Evolutionary conservation across 768 basidiomycete species (phyloP), one percentile per base, ranked within the genome.

Genomic region (Hygrophorus pudorinus): DNA sequence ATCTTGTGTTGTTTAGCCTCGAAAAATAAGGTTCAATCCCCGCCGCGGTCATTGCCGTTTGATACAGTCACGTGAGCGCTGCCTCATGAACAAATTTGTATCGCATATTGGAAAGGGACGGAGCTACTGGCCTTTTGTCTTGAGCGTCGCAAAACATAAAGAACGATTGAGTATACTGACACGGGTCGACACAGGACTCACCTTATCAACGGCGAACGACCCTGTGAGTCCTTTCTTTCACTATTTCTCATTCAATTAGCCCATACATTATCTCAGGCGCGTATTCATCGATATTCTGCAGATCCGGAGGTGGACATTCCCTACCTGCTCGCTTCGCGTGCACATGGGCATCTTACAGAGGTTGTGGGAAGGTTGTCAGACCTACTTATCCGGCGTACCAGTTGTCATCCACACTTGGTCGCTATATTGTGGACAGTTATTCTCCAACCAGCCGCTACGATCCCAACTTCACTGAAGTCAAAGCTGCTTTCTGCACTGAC

Each of bases 121-220:
- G 51, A 56, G 30, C 45, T 49, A 29, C 46, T 61, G n/a, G 62
- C 59, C 30, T 56, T 63, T 45, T 12, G 46, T 7, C 52, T 73
- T 33, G 56, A 53, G 20, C 20, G 24, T 24, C 32, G 13, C 30
- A 20, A 17, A 38, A 44, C 42, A 44, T 14, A 13, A 21, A 2
- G 30, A 42, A 33, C 14, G 39, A 46, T 27, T 47, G 35, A 32
- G 38, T 40, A 13, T 14, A 17, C n/a, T 12, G 58, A 62, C 34
- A 63, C 68, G n/a, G 79, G 83, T 54, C 65, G 67, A 38, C 83
- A 75, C 57, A 84, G 81, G 81, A 54, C 75, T 38, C 73, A 83
- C 73, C 70, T 61, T 28, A 71, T 71, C 10, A 53, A 62, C 24
- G 58, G 76, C 7, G 65, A 52, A n/a, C 39, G 45, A 18, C 35